phyloP scores from a whole-genome alignment of 1,284 basidiomycete genomes.

The Kalmanozyma brasiliensis region DNA sequence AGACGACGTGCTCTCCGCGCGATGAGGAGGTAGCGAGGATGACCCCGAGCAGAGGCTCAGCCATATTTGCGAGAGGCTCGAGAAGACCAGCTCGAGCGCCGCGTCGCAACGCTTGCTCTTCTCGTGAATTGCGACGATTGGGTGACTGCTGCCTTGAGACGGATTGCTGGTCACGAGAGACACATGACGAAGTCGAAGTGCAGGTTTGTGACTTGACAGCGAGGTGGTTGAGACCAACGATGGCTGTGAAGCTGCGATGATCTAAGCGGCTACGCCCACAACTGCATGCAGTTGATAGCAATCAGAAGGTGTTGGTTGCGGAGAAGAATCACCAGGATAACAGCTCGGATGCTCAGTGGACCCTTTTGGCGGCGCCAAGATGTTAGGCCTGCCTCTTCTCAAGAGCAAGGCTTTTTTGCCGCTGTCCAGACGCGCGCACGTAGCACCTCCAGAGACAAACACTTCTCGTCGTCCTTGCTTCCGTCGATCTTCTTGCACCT shows the following conservation, averaged over 20 bases:
- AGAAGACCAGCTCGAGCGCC: not conserved
- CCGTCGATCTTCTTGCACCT: constrained; percentile 4
- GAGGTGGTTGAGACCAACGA: too few relatives aligned
- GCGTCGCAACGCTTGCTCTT: not conserved
- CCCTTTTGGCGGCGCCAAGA: not conserved
- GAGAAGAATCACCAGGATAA: constrained; percentile 10
- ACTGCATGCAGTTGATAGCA: constrained; percentile 10
- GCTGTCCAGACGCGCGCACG: constrained; percentile 7
- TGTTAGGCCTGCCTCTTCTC: not conserved
- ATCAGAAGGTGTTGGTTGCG: too few relatives aligned
- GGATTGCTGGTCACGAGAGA: not conserved
- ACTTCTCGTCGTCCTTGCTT: not conserved
- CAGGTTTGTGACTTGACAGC: too few relatives aligned
- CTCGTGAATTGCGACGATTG: not conserved
- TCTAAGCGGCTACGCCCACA: too few relatives aligned
- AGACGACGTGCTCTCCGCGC: constrained; percentile 60
- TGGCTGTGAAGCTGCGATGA: too few relatives aligned
- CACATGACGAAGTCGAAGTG: not conserved
- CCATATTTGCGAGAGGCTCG: constrained; percentile 21
- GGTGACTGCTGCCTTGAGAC: too few relatives aligned
- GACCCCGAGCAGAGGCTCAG: constrained; percentile 59
- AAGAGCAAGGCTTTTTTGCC: not conserved
- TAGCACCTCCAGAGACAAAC: not conserved
- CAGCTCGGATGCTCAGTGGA: not conserved
- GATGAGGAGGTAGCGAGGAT: constrained; percentile 62